These are phyloP conservation scores for Venturia aucupariae DNA, from an alignment of 2,329 filamentous ascomycete genomes.

Conservation along the genomic window DNA sequence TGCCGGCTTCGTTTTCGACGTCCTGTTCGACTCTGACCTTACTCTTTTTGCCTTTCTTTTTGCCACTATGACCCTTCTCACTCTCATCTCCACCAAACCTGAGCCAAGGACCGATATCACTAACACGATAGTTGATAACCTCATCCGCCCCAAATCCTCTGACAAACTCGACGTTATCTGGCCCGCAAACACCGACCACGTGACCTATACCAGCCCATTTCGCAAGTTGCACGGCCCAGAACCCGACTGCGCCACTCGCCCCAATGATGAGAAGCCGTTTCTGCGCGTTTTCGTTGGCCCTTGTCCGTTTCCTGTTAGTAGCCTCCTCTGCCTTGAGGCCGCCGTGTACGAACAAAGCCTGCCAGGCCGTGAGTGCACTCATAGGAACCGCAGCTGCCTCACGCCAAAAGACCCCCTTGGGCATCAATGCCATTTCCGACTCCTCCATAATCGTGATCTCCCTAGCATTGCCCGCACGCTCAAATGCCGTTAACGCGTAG, in stretches of 20 bases:
- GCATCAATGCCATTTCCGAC: constrained; percentile 9
- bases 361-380: constrained; percentile 14
- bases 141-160: constrained; percentile 31
- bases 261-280: constrained; percentile 29
- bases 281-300: constrained; percentile 26
- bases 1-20: too few relatives aligned
- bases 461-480: constrained; percentile 11
- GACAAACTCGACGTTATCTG: constrained; percentile 32
- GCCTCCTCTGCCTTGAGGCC: constrained; percentile 19
- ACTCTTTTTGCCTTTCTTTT: not conserved
- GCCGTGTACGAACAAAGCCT: constrained; percentile 11
- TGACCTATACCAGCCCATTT: constrained; percentile 26
- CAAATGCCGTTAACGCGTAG: constrained; percentile 11
- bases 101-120: constrained; percentile 27
- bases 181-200: constrained; percentile 33
- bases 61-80: too few relatives aligned
- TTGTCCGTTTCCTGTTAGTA: not conserved
- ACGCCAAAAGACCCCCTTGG: not conserved
- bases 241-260: constrained; percentile 36
- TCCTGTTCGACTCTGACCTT: too few relatives aligned
- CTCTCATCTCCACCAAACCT: constrained; percentile 17
- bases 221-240: constrained; percentile 36
- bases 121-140: constrained; percentile 32
- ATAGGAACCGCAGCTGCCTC: constrained; percentile 14
- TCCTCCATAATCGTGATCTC: constrained; percentile 7